Conservation (phyloP, 345 rosid species). For the Heritiera littoralis region DNA sequence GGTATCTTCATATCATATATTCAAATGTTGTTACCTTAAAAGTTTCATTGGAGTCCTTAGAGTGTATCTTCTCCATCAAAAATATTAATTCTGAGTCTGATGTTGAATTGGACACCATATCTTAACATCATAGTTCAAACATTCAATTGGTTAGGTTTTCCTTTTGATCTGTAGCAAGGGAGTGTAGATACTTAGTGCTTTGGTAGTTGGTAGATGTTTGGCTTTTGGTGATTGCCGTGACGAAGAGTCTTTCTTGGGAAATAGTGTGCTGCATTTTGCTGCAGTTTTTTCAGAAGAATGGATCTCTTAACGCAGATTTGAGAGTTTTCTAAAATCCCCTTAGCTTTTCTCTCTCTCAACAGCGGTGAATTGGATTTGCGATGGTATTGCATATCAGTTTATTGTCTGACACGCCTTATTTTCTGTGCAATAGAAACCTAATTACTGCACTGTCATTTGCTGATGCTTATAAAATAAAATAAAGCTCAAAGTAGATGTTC, state of each 20-base stretch:
- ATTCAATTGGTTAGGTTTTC: neutral
- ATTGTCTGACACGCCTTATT: neutral
- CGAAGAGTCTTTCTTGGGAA: neutral
- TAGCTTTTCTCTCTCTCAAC: neutral
- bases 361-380: neutral
- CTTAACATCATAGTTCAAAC: neutral
- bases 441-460: neutral
- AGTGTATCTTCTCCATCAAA: neutral
- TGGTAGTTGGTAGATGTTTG: neutral
- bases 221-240: constrained; percentile 1
- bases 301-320: constrained; percentile 8
- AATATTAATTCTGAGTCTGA: neutral
- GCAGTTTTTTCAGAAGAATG: neutral
- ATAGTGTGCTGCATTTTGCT: neutral
- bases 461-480: neutral
- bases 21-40: neutral
- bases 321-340: neutral
- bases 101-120: neutral
- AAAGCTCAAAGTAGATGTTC: neutral
- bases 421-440: neutral
- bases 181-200: neutral
- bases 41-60: neutral
- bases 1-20: neutral
- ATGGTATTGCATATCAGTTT: neutral
- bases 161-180: neutral